Conservation (phyloP, 2,329 filamentous ascomycete species). For the Penicillium palitans region DNA sequence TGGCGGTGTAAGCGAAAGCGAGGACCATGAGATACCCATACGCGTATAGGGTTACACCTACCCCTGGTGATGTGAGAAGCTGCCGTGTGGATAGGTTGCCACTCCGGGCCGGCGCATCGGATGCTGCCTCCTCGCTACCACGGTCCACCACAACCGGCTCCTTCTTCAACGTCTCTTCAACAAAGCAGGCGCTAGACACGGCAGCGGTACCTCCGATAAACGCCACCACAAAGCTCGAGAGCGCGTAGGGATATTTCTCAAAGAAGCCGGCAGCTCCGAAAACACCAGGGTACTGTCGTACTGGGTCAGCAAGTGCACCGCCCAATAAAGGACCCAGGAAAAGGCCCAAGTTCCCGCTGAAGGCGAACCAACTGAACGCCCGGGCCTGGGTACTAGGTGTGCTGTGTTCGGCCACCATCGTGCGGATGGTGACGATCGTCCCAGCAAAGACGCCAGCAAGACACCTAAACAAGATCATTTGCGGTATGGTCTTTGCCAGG, state of each 20-base stretch:
- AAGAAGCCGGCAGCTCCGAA: constrained; percentile 63
- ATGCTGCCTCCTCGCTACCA: constrained; percentile 1
- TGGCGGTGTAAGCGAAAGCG: constrained; percentile 69
- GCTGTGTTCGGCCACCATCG: constrained; percentile 74
- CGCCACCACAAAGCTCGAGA: constrained; percentile 62
- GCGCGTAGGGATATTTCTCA: constrained; percentile 63
- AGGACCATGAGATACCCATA: constrained; percentile 68
- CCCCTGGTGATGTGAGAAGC: constrained; percentile 64
- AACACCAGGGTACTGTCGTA: constrained; percentile 58
- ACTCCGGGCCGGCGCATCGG: constrained; percentile 14
- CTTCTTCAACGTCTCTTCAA: constrained; percentile 59
- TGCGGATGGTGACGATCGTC: constrained; percentile 70
- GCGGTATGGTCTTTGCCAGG: constrained; percentile 63
- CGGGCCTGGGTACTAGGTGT: constrained; percentile 68
- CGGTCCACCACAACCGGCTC: not conserved
- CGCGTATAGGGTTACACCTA: constrained; percentile 64
- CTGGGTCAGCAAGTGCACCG: constrained; percentile 68
- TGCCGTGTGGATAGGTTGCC: constrained; percentile 32
- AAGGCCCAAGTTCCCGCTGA: constrained; percentile 72
- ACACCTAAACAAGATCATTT: constrained; percentile 74
- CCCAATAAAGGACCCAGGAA: constrained; percentile 67
- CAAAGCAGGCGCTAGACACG: constrained; percentile 54
- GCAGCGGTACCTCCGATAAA: constrained; percentile 52
- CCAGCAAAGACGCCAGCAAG: constrained; percentile 72
- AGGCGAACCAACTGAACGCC: constrained; percentile 75